phyloP scores from a whole-genome alignment of 2,329 filamentous ascomycete species.

The Endoconidiophora laricicola region DNA sequence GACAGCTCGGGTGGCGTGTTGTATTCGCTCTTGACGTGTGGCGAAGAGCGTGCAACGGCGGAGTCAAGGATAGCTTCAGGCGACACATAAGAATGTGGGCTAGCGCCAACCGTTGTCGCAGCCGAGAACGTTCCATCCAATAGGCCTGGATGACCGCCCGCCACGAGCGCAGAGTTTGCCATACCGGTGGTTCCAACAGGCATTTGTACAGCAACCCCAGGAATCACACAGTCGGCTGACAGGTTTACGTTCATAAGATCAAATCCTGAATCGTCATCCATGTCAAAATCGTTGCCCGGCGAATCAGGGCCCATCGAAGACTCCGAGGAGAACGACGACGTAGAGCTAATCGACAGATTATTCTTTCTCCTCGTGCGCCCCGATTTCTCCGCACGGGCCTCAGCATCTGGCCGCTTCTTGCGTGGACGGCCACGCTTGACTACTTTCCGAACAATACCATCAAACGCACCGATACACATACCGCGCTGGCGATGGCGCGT shows the following conservation, averaged over 20 bases:
- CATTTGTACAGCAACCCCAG: constrained; percentile 9
- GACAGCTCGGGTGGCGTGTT: constrained; percentile 44
- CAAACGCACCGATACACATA: constrained; percentile 91
- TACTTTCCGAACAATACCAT: constrained; percentile 48
- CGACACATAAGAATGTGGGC: constrained; percentile 29
- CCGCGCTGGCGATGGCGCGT: constrained; percentile 88
- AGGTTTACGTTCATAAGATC: constrained; percentile 31
- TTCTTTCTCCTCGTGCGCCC: constrained; percentile 33
- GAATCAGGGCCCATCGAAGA: constrained; percentile 35
- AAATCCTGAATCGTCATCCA: constrained; percentile 26
- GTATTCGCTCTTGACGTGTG: constrained; percentile 31
- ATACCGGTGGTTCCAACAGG: not conserved
- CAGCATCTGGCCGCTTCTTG: constrained; percentile 42
- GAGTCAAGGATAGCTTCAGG: constrained; percentile 28
- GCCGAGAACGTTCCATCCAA: constrained; percentile 1
- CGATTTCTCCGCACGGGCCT: constrained; percentile 40
- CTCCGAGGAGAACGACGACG: constrained; percentile 31
- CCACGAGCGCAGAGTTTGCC: constrained; percentile 17
- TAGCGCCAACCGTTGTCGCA: constrained; percentile 16
- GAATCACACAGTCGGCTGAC: constrained; percentile 10
- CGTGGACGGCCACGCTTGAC: constrained; percentile 48
- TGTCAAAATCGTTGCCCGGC: constrained; percentile 30
- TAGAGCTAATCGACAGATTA: constrained; percentile 30
- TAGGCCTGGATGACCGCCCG: constrained; percentile 16
- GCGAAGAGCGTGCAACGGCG: constrained; percentile 14